Evolutionary conservation across 2,329 filamentous ascomycete genomes (phyloP), one percentile per base, ranked within the genome.

Genomic region (Myriangium duriaei): DNA sequence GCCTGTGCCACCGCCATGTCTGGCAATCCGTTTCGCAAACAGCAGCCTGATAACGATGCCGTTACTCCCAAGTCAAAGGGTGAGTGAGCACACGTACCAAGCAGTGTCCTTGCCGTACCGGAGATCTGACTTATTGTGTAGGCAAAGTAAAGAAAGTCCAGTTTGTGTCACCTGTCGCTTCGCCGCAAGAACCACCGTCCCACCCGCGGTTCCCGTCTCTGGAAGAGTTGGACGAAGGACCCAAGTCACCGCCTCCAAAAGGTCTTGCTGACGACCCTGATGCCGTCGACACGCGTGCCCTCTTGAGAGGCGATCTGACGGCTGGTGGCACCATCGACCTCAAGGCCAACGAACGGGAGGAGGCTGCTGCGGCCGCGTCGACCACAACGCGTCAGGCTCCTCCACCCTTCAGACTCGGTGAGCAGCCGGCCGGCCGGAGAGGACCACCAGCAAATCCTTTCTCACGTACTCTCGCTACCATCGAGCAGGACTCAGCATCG

Each of bases 391-490:
- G 19, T 28, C 36, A 29, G 19, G 12, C 2, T 3, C 35, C 28
- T 26, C 4, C 26, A 3, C 29, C 28, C 11, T 30, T 30, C n/a
- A 15, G 32, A 13, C 30, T 39, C 14, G 32, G 30, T 5, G 4
- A 39, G 6, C 36, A 28, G 6, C 36, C 36, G 16, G 29, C 36
- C 10, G 36, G 36, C 4, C 13, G 36, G 14, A 21, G 30, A 17
- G 36, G 36, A 39, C 45, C 53, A 19, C 54, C 54, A 29, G 49
- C 50, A 32, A 58, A 58, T 37, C 55, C 55, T 10, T 58, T 58
- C 36, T 50, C 53, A 12, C 45, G 45, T 35, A 55, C 54, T 11
- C 34, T 53, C 34, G 52, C 53, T 13, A 51, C 47, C 11, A 46
- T 39, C n/a, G 49, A 55, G 39, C 49, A 48, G 26, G 21, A 33